Evolutionary conservation across 495 filamentous ascomycete genomes (phyloP), one percentile per base, ranked within the genome.

Genomic region (Penicillium nucicola): DNA sequence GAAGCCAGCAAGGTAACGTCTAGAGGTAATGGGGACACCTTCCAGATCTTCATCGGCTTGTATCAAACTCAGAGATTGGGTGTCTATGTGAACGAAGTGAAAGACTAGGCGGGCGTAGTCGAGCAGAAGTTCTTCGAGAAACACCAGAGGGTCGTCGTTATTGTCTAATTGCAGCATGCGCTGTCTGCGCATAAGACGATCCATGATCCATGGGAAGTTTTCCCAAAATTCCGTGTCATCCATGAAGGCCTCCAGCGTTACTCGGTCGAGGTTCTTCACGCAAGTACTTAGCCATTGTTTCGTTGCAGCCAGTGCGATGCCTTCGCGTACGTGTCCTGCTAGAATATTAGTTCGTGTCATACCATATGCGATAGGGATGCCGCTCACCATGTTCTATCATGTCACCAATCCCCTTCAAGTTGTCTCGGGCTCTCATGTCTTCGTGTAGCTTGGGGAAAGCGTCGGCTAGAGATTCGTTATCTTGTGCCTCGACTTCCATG

Each of bases 161-260:
- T 65, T 60, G 44, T 69, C 60, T 7, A 63, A 53, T 11, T 58
- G 61, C 34, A 74, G 53, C 25, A 62, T 53, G 40, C 63, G 58
- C 30, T 58, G 45, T 65, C 80, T 66, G 49, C 67, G 67, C 38
- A 80, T 51, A 14, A 82, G 42, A 33, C 51, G 53, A 34, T 79
- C 74, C 25, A 77, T 46, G 19, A 82, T 18, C 0, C 28, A 42
- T 2, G 78, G 76, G 6, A 84, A 33, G 10, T 75, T 67, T 20
- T 80, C 72, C 81, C 81, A 84, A 55, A 83, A 80, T 7, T 73
- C 69, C 19, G 55, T 49, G 23, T 82, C 66, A 2, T 79, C 68
- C 3, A 47, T 34, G 7, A 67, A 52, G 10, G 57, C 53, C 17
- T 55, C 59, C 19, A 57, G 60, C 2, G 58, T 66, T 19, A 74